Evolutionary conservation across 2,329 filamentous ascomycete species (phyloP).

Genomic region (Botrytis pseudocinerea): DNA sequence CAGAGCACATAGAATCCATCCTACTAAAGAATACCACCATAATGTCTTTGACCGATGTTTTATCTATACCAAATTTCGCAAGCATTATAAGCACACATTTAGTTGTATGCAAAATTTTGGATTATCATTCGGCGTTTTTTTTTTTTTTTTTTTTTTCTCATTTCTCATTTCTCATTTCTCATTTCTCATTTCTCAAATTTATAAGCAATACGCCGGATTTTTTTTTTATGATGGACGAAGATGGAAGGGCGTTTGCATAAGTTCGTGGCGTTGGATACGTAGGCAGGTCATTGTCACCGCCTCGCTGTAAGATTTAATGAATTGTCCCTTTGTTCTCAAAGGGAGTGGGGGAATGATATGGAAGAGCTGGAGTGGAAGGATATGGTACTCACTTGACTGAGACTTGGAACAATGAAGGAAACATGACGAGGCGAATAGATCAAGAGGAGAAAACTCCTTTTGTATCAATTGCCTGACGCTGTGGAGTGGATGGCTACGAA

Average conservation of each 20-base stretch:
- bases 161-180: neutral
- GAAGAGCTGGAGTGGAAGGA: constrained; percentile 12
- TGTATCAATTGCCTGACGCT: constrained; percentile 9
- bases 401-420: constrained; percentile 5
- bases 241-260: constrained; percentile 24
- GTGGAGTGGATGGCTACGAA: constrained; percentile 10
- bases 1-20: constrained; percentile 21
- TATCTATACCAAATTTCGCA: constrained; percentile 23
- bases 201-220: constrained; percentile 22
- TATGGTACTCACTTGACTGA: constrained; percentile 7
- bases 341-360: neutral
- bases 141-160: neutral
- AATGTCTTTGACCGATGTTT: constrained; percentile 22
- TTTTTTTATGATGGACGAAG: constrained; percentile 25
- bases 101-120: constrained; percentile 22
- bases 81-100: constrained; percentile 23
- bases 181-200: constrained; percentile 4
- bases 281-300: constrained; percentile 23
- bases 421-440: constrained; percentile 6
- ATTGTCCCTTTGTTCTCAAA: constrained; percentile 18
- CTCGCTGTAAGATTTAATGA: constrained; percentile 26
- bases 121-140: constrained; percentile 19
- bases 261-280: constrained; percentile 25
- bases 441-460: neutral
- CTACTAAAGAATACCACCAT: constrained; percentile 15